Conservation (phyloP, 192 early-diverging fungal species). For the Entomortierella chlamydospora region DNA sequence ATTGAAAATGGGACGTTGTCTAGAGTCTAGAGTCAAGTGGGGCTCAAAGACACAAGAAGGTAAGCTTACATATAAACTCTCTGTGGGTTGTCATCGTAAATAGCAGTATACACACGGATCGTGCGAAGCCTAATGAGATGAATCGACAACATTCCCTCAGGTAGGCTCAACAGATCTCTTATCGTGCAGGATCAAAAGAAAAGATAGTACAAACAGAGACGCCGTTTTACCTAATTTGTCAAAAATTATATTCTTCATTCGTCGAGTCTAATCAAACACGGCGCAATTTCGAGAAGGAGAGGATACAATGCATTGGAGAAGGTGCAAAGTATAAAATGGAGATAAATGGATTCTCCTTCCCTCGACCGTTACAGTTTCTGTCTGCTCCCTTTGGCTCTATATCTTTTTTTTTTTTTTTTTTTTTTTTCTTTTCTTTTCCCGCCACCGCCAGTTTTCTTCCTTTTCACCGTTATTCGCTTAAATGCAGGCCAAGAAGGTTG, state of each 20-base stretch:
- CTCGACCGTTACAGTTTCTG: too few relatives aligned
- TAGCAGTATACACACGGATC: neutral
- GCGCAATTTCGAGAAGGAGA: neutral
- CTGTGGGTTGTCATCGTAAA: neutral
- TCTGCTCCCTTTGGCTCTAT: too few relatives aligned
- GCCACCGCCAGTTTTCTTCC: too few relatives aligned
- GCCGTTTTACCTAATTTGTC: neutral
- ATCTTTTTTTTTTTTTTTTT: neutral
- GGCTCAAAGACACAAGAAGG: too few relatives aligned
- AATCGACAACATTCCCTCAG: neutral
- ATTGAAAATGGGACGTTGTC: too few relatives aligned
- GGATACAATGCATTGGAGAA: too few relatives aligned
- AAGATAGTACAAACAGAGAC: neutral
- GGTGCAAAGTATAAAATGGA: too few relatives aligned
- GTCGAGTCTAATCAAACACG: neutral
- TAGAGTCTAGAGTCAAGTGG: too few relatives aligned
- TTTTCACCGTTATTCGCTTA: neutral
- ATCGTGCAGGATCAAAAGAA: slow-evolving; percentile 39
- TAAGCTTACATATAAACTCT: neutral
- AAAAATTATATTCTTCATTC: too few relatives aligned
- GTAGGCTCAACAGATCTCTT: slow-evolving; percentile 1
- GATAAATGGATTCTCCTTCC: too few relatives aligned
- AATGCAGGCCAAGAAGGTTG: slow-evolving; percentile 4
- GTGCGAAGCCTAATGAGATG: neutral
- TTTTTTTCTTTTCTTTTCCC: neutral